Conservation (phyloP, 208 protist species). For the Naegleria fowleri region DNA sequence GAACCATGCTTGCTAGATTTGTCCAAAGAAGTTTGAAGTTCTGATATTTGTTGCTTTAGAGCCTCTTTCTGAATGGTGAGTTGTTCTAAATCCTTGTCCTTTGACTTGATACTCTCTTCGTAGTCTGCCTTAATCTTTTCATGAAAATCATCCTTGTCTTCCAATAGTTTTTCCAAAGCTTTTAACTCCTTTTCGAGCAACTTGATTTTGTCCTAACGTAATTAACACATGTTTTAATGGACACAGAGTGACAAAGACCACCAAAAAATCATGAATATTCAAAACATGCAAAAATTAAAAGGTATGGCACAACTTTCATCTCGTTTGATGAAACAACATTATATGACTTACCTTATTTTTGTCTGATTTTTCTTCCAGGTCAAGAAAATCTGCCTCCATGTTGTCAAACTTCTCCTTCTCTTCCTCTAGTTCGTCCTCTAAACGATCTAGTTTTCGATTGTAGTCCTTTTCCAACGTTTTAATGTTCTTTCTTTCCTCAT, state of each 20-base stretch:
- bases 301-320: too few species aligned
- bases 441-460: background rate
- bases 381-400: background rate
- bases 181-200: background rate
- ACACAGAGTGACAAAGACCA: too few species aligned
- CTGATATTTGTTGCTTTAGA: background rate
- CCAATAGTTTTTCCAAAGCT: background rate
- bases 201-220: background rate
- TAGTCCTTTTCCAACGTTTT: background rate
- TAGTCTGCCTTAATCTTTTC: background rate
- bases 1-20: too few species aligned
- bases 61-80: background rate
- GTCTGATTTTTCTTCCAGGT: background rate
- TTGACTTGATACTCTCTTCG: background rate
- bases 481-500: background rate
- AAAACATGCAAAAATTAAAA: too few species aligned
- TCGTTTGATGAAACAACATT: too few species aligned
- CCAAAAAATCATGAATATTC: too few species aligned
- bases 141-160: background rate
- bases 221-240: too few species aligned
- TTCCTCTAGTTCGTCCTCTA: background rate
- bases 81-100: background rate
- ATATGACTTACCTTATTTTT: background rate
- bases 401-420: background rate
- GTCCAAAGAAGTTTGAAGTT: background rate